Evolutionary conservation across 169 alveolate genomes (phyloP), one percentile per base, ranked within the genome.

Genomic region (Plasmodium gonderi): DNA sequence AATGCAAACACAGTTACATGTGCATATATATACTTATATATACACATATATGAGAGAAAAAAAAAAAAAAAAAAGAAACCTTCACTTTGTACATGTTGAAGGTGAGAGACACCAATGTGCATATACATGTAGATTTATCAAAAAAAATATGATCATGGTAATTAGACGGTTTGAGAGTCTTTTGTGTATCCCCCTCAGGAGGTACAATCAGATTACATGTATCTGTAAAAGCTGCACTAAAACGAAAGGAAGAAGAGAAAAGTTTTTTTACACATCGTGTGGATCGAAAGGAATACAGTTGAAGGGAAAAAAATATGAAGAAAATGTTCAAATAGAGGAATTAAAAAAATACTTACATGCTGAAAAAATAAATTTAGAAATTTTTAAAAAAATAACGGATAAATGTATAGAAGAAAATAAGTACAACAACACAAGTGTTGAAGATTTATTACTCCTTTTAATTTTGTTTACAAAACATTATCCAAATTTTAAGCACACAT

Each of bases 381-480:
- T 36, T 68, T 83, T 83, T 60, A 49, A 83, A 69, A 69, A 83
- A 83, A 64, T 83, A 20, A 49, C 64, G 23, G 8, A 26, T 72
- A 36, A 80, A 9, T 49, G 44, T 45, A 14, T 49, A 42, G 42
- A 38, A 40, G 36, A 72, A 12, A 74, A 83, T 47, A 83, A 44
- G n/a, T 67, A 69, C 67, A 47, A 29, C 36, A 64, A 72, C 14
- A 9, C 31, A 31, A 36, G 44, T 72, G 14, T 83, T 69, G 92
- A 83, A 49, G 64, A 83, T 72, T 45, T 83, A 14, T 36, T 83
- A 76, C 42, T 83, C 33, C 8, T 83, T 33, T 72, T 83, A 83
- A 54, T 83, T 14, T 11, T 83, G 44, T 72, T 83, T 49, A 47
- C 51, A 69, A 83, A 83, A 72, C 33, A 49, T 72, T 69, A 8